Evolutionary conservation across 768 basidiomycete species (phyloP).

Genomic region (Leccinum uliginosum): DNA sequence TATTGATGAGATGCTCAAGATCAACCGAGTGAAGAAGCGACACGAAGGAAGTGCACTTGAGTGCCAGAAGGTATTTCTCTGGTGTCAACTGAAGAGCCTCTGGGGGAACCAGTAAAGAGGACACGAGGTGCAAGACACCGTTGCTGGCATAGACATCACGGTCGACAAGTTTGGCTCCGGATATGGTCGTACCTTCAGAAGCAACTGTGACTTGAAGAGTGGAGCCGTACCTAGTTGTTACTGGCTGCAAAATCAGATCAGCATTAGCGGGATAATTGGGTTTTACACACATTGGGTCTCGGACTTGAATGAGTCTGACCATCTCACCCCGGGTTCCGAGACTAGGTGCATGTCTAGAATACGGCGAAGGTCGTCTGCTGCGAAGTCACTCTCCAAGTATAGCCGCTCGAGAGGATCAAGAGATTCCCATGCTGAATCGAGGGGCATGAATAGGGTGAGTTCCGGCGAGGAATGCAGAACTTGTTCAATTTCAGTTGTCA

Average conservation of each 20-base stretch:
- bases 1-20: slow-evolving; percentile 66
- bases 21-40: slow-evolving; percentile 81
- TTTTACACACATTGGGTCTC: slow-evolving; percentile 49
- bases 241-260: slow-evolving; percentile 36
- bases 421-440: slow-evolving; percentile 77
- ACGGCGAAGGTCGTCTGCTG: slow-evolving; percentile 69
- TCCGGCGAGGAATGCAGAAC: slow-evolving; percentile 64
- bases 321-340: slow-evolving; percentile 51
- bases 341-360: slow-evolving; percentile 81
- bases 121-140: slow-evolving; percentile 89
- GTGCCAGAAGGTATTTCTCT: slow-evolving; percentile 89
- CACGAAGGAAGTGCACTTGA: slow-evolving; percentile 91
- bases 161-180: slow-evolving; percentile 57
- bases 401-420: slow-evolving; percentile 74
- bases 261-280: background rate
- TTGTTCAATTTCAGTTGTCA: slow-evolving; percentile 53
- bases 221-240: slow-evolving; percentile 66
- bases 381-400: slow-evolving; percentile 87
- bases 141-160: slow-evolving; percentile 91
- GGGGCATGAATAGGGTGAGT: slow-evolving; percentile 86
- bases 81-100: slow-evolving; percentile 79
- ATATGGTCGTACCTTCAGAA: slow-evolving; percentile 50
- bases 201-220: slow-evolving; percentile 57
- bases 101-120: slow-evolving; percentile 73
- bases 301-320: slow-evolving; percentile 58